phyloP scores from a whole-genome alignment of 2,329 filamentous ascomycete genomes.

The Beauveria medogensis region DNA sequence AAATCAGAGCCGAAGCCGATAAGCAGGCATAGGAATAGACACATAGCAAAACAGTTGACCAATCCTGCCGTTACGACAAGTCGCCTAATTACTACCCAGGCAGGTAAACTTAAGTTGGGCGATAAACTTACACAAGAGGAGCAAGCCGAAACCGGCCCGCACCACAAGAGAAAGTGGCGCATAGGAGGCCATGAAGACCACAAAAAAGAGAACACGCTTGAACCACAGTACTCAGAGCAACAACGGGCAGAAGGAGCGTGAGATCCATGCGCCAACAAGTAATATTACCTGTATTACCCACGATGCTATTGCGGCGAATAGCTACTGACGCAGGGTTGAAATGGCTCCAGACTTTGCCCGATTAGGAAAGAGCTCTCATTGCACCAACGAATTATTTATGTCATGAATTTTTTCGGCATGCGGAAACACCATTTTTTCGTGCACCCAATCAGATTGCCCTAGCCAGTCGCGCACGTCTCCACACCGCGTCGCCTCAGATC shows the following conservation, averaged over 20 bases:
- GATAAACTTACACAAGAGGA: too few relatives aligned
- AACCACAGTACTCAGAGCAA: neutral
- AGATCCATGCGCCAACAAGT: neutral
- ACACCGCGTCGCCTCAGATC: conserved; percentile 24
- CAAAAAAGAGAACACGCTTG: neutral
- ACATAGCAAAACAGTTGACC: too few relatives aligned
- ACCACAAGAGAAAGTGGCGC: too few relatives aligned
- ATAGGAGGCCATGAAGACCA: too few relatives aligned
- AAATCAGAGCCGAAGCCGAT: too few relatives aligned
- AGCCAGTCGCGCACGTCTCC: conserved; percentile 7
- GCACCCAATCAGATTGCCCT: conserved; percentile 10
- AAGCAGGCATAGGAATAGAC: too few relatives aligned
- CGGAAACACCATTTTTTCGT: conserved; percentile 1
- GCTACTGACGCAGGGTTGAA: neutral
- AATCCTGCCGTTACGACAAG: too few relatives aligned
- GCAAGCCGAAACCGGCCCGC: too few relatives aligned
- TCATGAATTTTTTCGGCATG: conserved; percentile 7
- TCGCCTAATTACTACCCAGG: too few relatives aligned
- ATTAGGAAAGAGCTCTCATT: conserved; percentile 8
- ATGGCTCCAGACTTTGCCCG: neutral
- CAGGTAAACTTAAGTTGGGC: too few relatives aligned
- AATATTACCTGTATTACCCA: neutral
- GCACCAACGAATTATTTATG: neutral
- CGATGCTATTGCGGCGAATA: neutral
- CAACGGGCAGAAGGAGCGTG: neutral